These are phyloP conservation scores for Solanum chacoense DNA, from an alignment of 305 asterid species.

Conservation along the genomic window DNA sequence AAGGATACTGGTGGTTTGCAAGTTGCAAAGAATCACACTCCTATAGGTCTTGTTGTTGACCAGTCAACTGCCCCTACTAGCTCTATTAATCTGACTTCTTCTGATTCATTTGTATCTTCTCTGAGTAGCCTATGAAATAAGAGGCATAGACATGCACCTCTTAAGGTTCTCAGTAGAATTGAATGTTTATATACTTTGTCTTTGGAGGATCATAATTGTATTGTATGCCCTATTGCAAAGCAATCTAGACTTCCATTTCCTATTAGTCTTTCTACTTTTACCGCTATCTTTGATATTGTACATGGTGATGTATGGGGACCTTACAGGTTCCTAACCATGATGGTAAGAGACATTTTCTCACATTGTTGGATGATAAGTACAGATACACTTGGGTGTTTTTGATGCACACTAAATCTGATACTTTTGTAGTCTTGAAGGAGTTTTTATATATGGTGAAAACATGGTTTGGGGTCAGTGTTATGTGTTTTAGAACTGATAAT, in stretches of 20 bases:
- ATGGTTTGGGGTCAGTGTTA: background rate
- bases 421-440: background rate
- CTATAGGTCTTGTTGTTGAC: background rate
- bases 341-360: background rate
- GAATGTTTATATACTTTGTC: background rate
- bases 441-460: background rate
- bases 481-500: background rate
- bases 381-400: background rate
- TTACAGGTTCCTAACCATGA: background rate
- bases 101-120: background rate
- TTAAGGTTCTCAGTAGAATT: background rate
- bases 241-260: background rate
- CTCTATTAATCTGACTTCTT: background rate
- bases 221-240: background rate
- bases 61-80: background rate
- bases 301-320: background rate
- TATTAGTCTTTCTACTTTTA: background rate
- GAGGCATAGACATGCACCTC: background rate
- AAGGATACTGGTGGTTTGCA: background rate
- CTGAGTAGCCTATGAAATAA: background rate
- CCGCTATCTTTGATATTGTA: background rate
- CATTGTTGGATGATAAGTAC: background rate
- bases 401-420: background rate
- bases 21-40: background rate
- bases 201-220: background rate